A percentile compares a stretch with the other conserved stretches of the same genome.
phyloP scores from a whole-genome alignment of 2,329 filamentous ascomycete genomes.

The Sporothrix curviconia region DNA sequence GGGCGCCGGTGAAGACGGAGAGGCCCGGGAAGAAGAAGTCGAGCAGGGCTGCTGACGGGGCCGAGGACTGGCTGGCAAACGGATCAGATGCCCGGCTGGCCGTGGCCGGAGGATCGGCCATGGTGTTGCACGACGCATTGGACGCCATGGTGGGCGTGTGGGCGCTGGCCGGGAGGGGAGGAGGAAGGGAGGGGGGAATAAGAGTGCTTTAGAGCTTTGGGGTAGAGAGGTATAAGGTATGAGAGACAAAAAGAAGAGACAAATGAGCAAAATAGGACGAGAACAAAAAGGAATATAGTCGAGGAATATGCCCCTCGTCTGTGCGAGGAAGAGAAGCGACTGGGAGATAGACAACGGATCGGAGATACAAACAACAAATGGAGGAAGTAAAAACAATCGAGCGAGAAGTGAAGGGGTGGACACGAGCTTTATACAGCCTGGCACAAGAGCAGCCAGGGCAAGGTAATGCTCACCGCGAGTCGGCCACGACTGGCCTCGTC shows the following conservation, averaged over 20 bases:
- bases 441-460: neutral
- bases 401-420: neutral
- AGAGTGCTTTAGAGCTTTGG: no score
- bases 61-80: neutral
- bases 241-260: neutral
- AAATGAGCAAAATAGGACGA: neutral
- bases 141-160: neutral
- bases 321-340: neutral
- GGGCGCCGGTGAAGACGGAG: constrained; percentile 46
- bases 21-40: constrained; percentile 63
- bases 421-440: neutral
- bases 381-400: neutral
- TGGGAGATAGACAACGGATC: neutral
- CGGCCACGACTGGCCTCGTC: no score
- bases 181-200: no score
- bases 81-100: constrained; percentile 10
- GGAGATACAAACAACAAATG: neutral
- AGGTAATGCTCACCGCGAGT: neutral
- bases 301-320: no score
- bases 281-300: neutral
- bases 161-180: no score
- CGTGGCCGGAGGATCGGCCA: neutral
- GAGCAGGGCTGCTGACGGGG: constrained; percentile 33
- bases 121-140: neutral
- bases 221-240: neutral